Percentiles rank a stretch among this genome's conserved stretches.
phyloP scores from a whole-genome alignment of 495 filamentous ascomycete species.

The Penicillium cataractarum region DNA sequence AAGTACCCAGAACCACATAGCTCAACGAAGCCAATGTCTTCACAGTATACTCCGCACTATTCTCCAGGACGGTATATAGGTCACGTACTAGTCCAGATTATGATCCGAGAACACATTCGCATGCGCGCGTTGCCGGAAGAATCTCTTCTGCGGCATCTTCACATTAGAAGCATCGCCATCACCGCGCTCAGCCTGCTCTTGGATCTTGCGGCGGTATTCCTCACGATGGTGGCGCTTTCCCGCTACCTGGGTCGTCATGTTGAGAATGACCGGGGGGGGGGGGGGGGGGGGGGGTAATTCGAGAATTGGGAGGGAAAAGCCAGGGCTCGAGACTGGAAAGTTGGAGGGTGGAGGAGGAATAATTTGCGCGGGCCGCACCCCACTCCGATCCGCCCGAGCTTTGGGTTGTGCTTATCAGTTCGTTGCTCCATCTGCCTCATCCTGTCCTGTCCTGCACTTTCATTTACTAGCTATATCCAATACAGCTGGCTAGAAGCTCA shows the following conservation, averaged over 20 bases:
- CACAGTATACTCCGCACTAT: background rate
- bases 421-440: slow-evolving; percentile 11
- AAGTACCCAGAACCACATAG: background rate
- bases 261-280: slow-evolving; percentile 3
- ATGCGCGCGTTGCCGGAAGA: slow-evolving; percentile 94
- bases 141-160: slow-evolving; percentile 84
- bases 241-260: slow-evolving; percentile 53
- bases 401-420: slow-evolving; percentile 2
- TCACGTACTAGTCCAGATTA: slow-evolving; percentile 75
- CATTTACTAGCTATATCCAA: background rate
- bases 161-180: slow-evolving; percentile 28
- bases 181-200: slow-evolving; percentile 31
- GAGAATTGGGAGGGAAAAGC: slow-evolving; percentile 1
- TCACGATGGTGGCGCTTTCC: slow-evolving; percentile 75
- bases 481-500: background rate
- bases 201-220: slow-evolving; percentile 61
- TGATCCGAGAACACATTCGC: slow-evolving; percentile 98
- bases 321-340: background rate
- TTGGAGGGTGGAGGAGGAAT: slow-evolving; percentile 15
- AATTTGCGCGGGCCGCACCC: slow-evolving; percentile 20
- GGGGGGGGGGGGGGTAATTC: too few species aligned
- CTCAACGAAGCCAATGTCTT: background rate
- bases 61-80: background rate
- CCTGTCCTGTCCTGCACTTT: too few species aligned
- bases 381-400: slow-evolving; percentile 18